phyloP scores from a whole-genome alignment of 2,329 filamentous ascomycete genomes.

The Paraconiothyrium sp. region DNA sequence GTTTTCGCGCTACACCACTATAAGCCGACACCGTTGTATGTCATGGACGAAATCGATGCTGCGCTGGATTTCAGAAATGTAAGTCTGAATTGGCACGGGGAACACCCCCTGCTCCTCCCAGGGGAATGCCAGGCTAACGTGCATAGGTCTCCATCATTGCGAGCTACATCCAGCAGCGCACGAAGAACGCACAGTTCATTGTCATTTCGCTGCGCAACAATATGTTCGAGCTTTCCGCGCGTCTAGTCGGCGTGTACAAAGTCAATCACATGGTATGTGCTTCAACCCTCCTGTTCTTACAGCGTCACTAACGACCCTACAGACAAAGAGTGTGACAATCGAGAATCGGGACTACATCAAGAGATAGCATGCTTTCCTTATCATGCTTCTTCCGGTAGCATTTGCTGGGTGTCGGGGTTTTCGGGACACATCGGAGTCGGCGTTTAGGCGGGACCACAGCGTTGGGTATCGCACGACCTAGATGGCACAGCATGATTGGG shows the following conservation, averaged over 20 bases:
- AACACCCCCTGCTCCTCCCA: neutral
- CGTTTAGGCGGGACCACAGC: neutral
- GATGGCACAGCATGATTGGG: neutral
- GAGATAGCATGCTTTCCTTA: neutral
- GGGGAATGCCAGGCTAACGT: slow-evolving; percentile 11
- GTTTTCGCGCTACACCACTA: slow-evolving; percentile 99
- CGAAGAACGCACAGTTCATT: slow-evolving; percentile 99
- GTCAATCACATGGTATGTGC: slow-evolving; percentile 87
- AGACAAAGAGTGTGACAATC: slow-evolving; percentile 64
- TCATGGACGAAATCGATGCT: slow-evolving; percentile 99
- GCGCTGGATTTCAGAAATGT: slow-evolving; percentile 98
- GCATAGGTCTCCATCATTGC: slow-evolving; percentile 91
- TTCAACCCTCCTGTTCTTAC: neutral
- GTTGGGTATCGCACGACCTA: neutral
- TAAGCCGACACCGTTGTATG: slow-evolving; percentile 95
- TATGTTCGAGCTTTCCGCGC: slow-evolving; percentile 98
- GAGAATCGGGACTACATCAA: slow-evolving; percentile 60
- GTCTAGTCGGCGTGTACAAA: slow-evolving; percentile 97
- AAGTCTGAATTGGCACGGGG: slow-evolving; percentile 58
- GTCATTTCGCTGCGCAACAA: slow-evolving; percentile 98
- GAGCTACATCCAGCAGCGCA: slow-evolving; percentile 98
- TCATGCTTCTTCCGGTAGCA: neutral
- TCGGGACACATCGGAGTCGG: slow-evolving; percentile 4
- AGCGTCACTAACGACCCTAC: slow-evolving; percentile 26
- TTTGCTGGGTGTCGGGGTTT: neutral